Base-by-base conservation (phyloP, 306 rosid genomes). In the Cajanus cajan region DNA sequence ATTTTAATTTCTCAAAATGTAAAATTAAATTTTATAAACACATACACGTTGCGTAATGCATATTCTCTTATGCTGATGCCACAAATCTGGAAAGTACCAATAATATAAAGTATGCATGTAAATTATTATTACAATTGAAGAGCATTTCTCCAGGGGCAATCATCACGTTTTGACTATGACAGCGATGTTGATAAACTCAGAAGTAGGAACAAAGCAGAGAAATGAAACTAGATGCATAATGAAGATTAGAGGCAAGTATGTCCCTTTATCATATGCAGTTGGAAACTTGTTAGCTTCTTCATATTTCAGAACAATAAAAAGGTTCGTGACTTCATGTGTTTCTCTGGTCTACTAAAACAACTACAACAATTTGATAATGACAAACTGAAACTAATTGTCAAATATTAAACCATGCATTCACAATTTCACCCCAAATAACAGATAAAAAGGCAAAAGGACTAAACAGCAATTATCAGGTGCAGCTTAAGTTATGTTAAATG, bases 331-430 rank as follows among this genome's bases (percentile, higher is more conserved):
- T 28, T 28, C 31, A n/a, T 2, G 40, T 52, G 44, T 50, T 66
- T 41, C 28, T 34, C 72, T 50, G 66, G 47, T 76, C 59, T 36
- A 34, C 74, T 21, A 11, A 5, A 65, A 67, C 64, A 55, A 59
- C 75, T 41, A 71, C 43, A 24, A 66, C 71, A 78, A 37, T 24
- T 47, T 33, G 61, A 40, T 36, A 79, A 59, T 5, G 37, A 67
- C 10, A 13, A 5, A 13, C 40, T 11, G 5, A 70, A 68, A 68
- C 21, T 40, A 52, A 40, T 9, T 36, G 8, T 16, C 0, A 68
- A 72, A 43, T 15, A 68, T 8, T 25, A 79, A 69, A n/a, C 3
- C 50, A 70, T 18, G n/a, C 31, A 80, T 78, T 72, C 78, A 76
- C 59, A n/a, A 47, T 71, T 59, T 59, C 43, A 22, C 55, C 19